Evolutionary conservation across 106 monocot genomes (phyloP).

Genomic region (Apostasia shenzhenica): DNA sequence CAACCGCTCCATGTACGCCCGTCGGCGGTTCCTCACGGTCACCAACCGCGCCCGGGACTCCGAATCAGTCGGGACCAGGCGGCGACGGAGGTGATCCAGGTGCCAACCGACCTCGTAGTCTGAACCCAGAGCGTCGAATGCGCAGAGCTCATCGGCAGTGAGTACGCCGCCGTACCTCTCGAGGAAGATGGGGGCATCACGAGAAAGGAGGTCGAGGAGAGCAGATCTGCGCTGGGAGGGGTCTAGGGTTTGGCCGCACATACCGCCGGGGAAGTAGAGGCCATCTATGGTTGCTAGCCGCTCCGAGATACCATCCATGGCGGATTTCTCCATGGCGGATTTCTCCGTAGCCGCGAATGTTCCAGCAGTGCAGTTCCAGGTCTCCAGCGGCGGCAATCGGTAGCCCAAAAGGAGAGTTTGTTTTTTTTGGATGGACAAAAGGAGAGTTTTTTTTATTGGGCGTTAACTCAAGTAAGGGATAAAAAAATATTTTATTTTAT

Average conservation of each 20-base stretch:
- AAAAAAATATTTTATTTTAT: too few relatives aligned
- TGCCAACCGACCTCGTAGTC: conserved; percentile 85
- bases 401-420: too few relatives aligned
- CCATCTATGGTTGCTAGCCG: conserved; percentile 56
- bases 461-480: too few relatives aligned
- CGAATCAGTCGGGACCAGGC: conserved; percentile 24
- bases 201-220: conserved; percentile 74
- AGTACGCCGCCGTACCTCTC: conserved; percentile 76
- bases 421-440: too few relatives aligned
- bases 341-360: too few relatives aligned
- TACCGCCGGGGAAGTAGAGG: conserved; percentile 69
- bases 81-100: conserved; percentile 31
- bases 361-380: too few relatives aligned
- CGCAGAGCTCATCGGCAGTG: conserved; percentile 46
- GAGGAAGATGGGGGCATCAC: conserved; percentile 83
- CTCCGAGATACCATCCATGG: conserved; percentile 64
- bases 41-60: conserved; percentile 20
- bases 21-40: conserved; percentile 65
- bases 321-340: conserved; percentile 52
- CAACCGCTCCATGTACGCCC: conserved; percentile 70
- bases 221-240: conserved; percentile 37
- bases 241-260: conserved; percentile 14
- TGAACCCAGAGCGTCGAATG: conserved; percentile 38
- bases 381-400: too few relatives aligned
- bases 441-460: too few relatives aligned